These are phyloP conservation scores for Alternaria solani DNA, from an alignment of 2,329 filamentous ascomycete genomes.

Conservation along the genomic window DNA sequence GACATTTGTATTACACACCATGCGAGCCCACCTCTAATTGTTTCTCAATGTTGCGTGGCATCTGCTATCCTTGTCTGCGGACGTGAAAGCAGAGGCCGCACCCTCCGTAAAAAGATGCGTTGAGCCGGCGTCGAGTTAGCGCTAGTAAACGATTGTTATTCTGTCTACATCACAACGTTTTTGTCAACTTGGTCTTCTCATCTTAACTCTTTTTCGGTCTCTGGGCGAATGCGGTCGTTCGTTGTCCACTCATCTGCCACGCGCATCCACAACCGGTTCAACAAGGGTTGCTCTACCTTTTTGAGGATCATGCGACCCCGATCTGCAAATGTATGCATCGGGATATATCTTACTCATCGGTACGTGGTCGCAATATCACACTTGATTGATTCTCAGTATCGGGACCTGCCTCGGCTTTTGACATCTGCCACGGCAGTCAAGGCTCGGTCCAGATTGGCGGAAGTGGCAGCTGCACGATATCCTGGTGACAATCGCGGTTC, in stretches of 20 bases:
- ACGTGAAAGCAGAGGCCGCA: background rate
- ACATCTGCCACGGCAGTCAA: slow-evolving; percentile 22
- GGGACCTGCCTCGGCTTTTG: slow-evolving; percentile 26
- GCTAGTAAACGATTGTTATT: slow-evolving; percentile 1
- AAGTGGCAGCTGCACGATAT: slow-evolving; percentile 8
- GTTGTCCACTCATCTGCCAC: background rate
- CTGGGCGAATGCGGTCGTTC: background rate
- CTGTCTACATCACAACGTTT: background rate
- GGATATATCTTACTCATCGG: background rate
- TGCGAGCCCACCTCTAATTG: background rate
- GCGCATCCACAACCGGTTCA: background rate
- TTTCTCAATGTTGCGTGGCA: background rate
- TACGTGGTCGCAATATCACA: slow-evolving; percentile 6
- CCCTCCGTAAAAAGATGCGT: background rate
- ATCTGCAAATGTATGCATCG: background rate
- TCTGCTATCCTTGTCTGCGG: background rate
- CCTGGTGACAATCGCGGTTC: slow-evolving; percentile 12
- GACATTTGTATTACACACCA: slow-evolving; percentile 12
- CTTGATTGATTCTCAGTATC: slow-evolving; percentile 2
- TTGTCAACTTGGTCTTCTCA: background rate
- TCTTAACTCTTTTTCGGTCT: background rate
- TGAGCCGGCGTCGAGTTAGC: background rate
- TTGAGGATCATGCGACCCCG: background rate
- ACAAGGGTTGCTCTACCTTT: background rate
- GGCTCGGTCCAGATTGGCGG: slow-evolving; percentile 9